Conservation (phyloP, 108 stramenopile species). For the Cyclotella choctawhatcheeana region DNA sequence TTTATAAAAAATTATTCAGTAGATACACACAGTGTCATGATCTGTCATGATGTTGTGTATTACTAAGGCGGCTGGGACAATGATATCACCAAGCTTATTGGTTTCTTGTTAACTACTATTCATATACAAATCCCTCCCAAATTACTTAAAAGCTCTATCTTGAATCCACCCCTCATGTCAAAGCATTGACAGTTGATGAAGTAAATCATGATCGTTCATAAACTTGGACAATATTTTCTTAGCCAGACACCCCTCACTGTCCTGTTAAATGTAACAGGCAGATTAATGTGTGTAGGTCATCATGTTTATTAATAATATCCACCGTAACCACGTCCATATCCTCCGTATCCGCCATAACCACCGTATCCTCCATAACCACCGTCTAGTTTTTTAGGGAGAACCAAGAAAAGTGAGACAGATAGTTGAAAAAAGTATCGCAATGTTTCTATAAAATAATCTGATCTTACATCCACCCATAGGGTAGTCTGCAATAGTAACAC, state of each 20-base stretch:
- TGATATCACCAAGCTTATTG: too few relatives aligned
- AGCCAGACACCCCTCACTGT: background rate
- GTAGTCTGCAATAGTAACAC: background rate
- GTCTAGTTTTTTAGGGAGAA: constrained; percentile 10
- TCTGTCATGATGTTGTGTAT: too few relatives aligned
- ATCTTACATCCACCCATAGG: background rate
- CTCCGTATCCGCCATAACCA: constrained; percentile 31
- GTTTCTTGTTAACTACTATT: constrained; percentile 6
- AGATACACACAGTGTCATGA: too few relatives aligned
- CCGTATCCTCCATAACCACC: constrained; percentile 28
- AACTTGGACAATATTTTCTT: constrained; percentile 9
- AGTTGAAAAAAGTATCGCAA: too few relatives aligned
- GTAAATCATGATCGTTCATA: background rate
- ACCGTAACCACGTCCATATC: constrained; percentile 40
- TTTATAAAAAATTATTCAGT: too few relatives aligned
- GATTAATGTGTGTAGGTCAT: background rate
- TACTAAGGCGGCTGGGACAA: too few relatives aligned
- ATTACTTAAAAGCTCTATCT: background rate
- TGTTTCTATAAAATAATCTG: constrained; percentile 1
- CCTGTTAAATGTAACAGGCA: background rate
- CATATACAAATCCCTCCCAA: constrained; percentile 1
- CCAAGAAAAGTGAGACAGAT: background rate
- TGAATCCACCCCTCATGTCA: background rate
- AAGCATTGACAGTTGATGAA: background rate
- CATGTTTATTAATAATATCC: constrained; percentile 4